These are phyloP conservation scores for Yamadazyma pseudoaaseri DNA, from an alignment of 1,139 yeast species.

Conservation along the genomic window DNA sequence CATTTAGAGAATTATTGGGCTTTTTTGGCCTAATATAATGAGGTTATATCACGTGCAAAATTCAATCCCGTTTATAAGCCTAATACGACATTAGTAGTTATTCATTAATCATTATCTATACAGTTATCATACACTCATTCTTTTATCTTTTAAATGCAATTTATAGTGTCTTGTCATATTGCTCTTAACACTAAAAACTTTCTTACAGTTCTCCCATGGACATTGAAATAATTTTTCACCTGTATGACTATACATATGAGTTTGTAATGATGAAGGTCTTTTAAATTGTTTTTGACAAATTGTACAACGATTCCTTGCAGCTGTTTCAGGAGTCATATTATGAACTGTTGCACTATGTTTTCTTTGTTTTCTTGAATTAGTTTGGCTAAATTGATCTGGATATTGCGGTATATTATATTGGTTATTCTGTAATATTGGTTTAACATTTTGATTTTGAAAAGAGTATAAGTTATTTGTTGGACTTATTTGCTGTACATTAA, in stretches of 20 bases:
- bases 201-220: slow-evolving; percentile 63
- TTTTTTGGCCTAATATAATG: too few species aligned
- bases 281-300: slow-evolving; percentile 78
- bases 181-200: slow-evolving; percentile 73
- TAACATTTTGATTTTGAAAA: not conserved
- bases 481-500: not conserved
- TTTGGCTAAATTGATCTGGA: not conserved
- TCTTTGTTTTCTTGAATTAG: not conserved
- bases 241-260: slow-evolving; percentile 81
- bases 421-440: not conserved
- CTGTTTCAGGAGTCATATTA: slow-evolving; percentile 34
- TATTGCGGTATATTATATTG: not conserved
- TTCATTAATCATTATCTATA: too few species aligned
- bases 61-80: too few species aligned
- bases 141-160: slow-evolving; percentile 49
- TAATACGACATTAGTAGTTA: too few species aligned
- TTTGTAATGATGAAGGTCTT: slow-evolving; percentile 76
- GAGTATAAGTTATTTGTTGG: not conserved
- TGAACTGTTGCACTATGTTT: slow-evolving; percentile 14
- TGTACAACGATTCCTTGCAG: slow-evolving; percentile 49
- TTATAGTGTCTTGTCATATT: slow-evolving; percentile 78
- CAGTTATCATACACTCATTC: slow-evolving; percentile 6
- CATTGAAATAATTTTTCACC: slow-evolving; percentile 82
- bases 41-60: too few species aligned
- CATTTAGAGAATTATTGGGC: slow-evolving; percentile 2